Conservation (phyloP, 805 yeast species). For the Brettanomyces nanus region DNA sequence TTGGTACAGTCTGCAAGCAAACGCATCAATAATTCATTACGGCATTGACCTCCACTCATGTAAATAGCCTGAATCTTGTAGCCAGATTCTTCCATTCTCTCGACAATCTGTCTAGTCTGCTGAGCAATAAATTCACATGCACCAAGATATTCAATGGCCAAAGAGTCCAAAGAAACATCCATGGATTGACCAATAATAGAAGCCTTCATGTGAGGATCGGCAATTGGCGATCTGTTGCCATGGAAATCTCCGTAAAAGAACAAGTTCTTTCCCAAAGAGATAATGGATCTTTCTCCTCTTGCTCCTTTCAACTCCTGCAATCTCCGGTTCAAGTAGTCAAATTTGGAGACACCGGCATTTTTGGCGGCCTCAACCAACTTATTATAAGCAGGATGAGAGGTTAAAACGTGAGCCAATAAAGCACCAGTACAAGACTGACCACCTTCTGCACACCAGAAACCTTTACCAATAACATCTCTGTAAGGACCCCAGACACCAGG, state of each 20-base stretch:
- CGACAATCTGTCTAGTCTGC: conserved; percentile 93
- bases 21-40: conserved; percentile 84
- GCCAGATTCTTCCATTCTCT: conserved; percentile 73
- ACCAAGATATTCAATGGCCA: conserved; percentile 80
- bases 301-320: conserved; percentile 59
- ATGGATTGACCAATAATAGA: conserved; percentile 86
- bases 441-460: conserved; percentile 94
- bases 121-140: conserved; percentile 97
- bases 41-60: conserved; percentile 95
- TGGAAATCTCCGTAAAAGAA: conserved; percentile 95
- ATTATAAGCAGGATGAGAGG: conserved; percentile 81
- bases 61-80: conserved; percentile 69
- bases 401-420: conserved; percentile 75
- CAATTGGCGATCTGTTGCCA: conserved; percentile 97
- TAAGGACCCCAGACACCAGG: conserved; percentile 99
- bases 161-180: conserved; percentile 78
- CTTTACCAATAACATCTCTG: conserved; percentile 84
- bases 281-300: conserved; percentile 59
- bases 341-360: conserved; percentile 61
- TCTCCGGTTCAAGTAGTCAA: conserved; percentile 72
- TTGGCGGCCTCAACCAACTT: conserved; percentile 64
- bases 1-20: conserved; percentile 90
- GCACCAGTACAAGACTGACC: conserved; percentile 99
- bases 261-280: conserved; percentile 71
- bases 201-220: conserved; percentile 90